phyloP scores from a whole-genome alignment of 2,329 filamentous ascomycete genomes.

The Pyrenophora teres region DNA sequence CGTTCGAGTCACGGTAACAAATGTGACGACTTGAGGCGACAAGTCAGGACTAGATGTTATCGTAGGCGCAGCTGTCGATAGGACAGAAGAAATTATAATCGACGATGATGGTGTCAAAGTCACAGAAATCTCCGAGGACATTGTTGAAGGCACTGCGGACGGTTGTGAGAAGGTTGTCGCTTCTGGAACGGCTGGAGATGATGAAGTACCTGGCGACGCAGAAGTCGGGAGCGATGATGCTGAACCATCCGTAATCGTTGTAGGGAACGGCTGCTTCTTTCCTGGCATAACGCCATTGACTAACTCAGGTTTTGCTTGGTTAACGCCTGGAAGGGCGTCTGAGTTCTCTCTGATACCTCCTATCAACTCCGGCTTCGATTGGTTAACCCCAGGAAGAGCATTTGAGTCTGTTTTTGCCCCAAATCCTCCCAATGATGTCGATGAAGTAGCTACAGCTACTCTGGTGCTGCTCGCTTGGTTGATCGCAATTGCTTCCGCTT shows the following conservation, averaged over 20 bases:
- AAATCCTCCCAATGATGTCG: neutral
- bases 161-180: no score
- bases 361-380: constrained; percentile 1
- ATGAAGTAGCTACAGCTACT: neutral
- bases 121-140: neutral
- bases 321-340: neutral
- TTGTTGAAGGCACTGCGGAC: neutral
- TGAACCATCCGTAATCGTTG: constrained; percentile 2
- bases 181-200: neutral
- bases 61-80: neutral
- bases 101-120: neutral
- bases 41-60: neutral
- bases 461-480: neutral
- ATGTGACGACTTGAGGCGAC: constrained; percentile 1
- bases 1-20: constrained; percentile 8
- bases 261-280: constrained; percentile 10
- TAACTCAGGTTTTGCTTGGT: neutral
- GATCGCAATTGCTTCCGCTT: neutral
- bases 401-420: neutral
- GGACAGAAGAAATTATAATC: neutral
- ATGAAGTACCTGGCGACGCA: neutral
- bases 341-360: neutral
- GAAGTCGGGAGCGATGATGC: neutral
- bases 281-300: constrained; percentile 9
- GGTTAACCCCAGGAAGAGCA: constrained; percentile 12